phyloP scores from a whole-genome alignment of 805 yeast genomes.

The Barnettozyma vustinii region DNA sequence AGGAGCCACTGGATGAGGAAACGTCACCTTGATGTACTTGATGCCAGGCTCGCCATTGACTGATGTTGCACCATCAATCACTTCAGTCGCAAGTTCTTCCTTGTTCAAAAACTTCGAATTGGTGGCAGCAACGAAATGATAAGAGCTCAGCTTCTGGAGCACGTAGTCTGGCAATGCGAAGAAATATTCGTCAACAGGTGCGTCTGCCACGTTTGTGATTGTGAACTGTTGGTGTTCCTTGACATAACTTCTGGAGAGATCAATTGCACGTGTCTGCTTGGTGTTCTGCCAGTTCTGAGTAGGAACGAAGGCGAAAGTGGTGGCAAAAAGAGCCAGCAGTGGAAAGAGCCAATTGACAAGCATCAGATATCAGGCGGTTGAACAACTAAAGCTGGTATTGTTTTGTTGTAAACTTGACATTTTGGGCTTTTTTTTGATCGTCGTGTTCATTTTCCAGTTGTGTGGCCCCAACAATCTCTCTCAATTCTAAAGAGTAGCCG shows the following conservation, averaged over 20 bases:
- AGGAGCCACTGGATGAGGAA: slow-evolving; percentile 68
- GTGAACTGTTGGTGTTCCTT: slow-evolving; percentile 54
- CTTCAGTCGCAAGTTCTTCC: slow-evolving; percentile 17
- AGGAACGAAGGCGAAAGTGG: slow-evolving; percentile 15
- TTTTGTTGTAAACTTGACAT: neutral
- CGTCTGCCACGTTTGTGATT: slow-evolving; percentile 50
- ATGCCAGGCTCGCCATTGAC: slow-evolving; percentile 25
- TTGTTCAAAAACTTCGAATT: slow-evolving; percentile 11
- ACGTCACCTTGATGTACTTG: slow-evolving; percentile 40
- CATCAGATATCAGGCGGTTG: neutral
- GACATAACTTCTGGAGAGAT: slow-evolving; percentile 59
- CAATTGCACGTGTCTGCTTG: slow-evolving; percentile 51
- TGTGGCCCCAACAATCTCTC: neutral
- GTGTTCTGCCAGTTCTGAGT: slow-evolving; percentile 44
- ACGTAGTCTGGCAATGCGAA: slow-evolving; percentile 51
- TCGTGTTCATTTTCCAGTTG: neutral
- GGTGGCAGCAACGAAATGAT: neutral
- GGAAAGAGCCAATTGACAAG: slow-evolving; percentile 7
- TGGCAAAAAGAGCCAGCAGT: slow-evolving; percentile 2
- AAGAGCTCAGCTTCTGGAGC: slow-evolving; percentile 33
- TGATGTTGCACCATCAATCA: slow-evolving; percentile 21
- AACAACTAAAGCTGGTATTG: neutral
- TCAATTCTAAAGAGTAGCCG: too few species aligned
- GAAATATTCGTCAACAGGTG: slow-evolving; percentile 51
- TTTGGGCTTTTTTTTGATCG: neutral